Evolutionary conservation across 2,329 filamentous ascomycete species (phyloP).

Genomic region (Ophiocordyceps camponoti-rufipedis): DNA sequence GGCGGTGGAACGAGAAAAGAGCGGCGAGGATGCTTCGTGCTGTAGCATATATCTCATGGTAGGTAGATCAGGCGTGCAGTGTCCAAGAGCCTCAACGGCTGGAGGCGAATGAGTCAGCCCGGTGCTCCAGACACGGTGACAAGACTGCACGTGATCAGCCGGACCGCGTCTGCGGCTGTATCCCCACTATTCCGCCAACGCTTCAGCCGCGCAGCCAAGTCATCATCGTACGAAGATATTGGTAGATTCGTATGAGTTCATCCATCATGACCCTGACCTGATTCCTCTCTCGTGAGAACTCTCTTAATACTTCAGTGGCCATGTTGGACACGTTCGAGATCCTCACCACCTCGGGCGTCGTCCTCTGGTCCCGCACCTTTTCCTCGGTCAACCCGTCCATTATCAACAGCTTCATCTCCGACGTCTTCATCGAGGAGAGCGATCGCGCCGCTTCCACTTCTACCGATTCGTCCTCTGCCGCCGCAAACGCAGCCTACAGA

Average conservation of each 20-base stretch:
- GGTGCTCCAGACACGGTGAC: background rate
- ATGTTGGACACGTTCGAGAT: constrained; percentile 98
- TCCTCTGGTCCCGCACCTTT: constrained; percentile 87
- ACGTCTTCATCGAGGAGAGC: constrained; percentile 96
- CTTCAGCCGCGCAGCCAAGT: too few relatives aligned
- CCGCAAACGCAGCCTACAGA: constrained; percentile 57
- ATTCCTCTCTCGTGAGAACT: background rate
- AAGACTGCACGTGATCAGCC: background rate
- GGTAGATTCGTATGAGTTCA: background rate
- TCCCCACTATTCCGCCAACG: background rate
- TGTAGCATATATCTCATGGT: too few relatives aligned
- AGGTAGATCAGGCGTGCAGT: too few relatives aligned
- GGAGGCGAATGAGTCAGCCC: constrained; percentile 1
- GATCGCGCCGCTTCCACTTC: constrained; percentile 39
- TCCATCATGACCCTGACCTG: background rate
- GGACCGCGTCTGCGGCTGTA: background rate
- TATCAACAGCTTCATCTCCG: constrained; percentile 86
- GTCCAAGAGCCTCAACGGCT: too few relatives aligned
- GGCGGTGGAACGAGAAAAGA: background rate
- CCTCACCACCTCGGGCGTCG: constrained; percentile 84
- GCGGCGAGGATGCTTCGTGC: too few relatives aligned
- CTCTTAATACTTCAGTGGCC: constrained; percentile 5
- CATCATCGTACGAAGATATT: background rate
- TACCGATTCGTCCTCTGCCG: constrained; percentile 36
- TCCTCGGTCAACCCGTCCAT: constrained; percentile 61